Base-by-base conservation (phyloP, 495 filamentous ascomycete species). In the Paragyromitra xinjiangensis region DNA sequence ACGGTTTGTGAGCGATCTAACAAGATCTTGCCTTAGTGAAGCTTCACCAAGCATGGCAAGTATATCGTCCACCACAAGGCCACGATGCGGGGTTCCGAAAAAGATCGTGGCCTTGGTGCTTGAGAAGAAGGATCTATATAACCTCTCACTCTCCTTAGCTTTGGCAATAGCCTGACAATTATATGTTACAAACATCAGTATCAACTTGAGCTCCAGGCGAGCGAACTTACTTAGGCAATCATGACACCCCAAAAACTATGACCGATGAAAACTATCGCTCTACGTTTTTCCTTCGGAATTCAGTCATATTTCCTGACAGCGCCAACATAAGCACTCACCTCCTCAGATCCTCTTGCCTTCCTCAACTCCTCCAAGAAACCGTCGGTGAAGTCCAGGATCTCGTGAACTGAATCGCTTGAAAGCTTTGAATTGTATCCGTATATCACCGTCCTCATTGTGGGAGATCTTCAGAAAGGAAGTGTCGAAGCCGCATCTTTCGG, bases 31-130 rank as follows among this genome's bases (percentile, higher is more conserved):
- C n/a, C 45, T 16, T 5, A 14, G 12, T 0, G 45, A 16, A 16
- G 5, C 14, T n/a, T 50, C 12, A 0, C n/a, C 12, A n/a, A 50
- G 12, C 45, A 50, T 50, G 12, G 12, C 12, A 5, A 50, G 45
- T 5, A 73, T 73, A 68, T 69, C 50, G 14, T 73, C 63, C 5
- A 55, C 55, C 8, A 29, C 11, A 5, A 58, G 26, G 3, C 63
- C 63, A 3, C 71, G 63, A 24, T 68, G 48, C 9, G 71, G 71
- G 7, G 71, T 73, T 6, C 63, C 63, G 26, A 73, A 68, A 51
- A 73, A 73, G 1, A 68, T 44, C 16, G 42, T 34, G 16, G 62
- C 62, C 5, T 44, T 19, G 12, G 63, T 73, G n/a, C 16, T 5
- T 4, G 45, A n/a, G 6, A 50, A 16, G 5, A 50, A 5, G 6